These are phyloP conservation scores for Pycnococcus provasolii DNA, from an alignment of 139 green algal species.

Conservation along the genomic window DNA sequence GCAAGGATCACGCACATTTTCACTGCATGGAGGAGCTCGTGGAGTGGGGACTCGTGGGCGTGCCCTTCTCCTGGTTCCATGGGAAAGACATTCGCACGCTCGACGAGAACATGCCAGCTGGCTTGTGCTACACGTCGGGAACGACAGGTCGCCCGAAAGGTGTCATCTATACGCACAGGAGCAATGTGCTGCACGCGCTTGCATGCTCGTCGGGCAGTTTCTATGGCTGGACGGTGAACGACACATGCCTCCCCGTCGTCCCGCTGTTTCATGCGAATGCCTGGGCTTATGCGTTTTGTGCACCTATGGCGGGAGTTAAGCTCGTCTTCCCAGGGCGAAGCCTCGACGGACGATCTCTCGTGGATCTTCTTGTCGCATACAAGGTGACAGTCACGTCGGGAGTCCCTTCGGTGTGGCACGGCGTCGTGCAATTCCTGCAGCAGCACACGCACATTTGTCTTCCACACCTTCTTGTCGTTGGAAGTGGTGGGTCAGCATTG, in stretches of 20 bases:
- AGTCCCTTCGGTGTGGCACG: constrained; percentile 63
- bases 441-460: constrained; percentile 27
- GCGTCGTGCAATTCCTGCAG: constrained; percentile 19
- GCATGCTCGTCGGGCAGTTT: constrained; percentile 30
- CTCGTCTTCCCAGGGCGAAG: constrained; percentile 61
- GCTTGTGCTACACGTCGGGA: constrained; percentile 69
- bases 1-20: too few relatives aligned
- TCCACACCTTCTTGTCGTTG: constrained; percentile 31
- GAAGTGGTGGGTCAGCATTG: constrained; percentile 53
- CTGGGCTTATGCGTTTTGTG: constrained; percentile 55
- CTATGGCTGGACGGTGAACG: constrained; percentile 33
- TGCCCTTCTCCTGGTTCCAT: background rate
- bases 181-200: constrained; percentile 63
- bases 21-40: too few relatives aligned
- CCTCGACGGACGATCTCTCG: constrained; percentile 52
- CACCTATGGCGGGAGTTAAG: constrained; percentile 49
- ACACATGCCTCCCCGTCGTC: constrained; percentile 46
- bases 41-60: constrained; percentile 37
- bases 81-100: too few relatives aligned
- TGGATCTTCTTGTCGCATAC: constrained; percentile 43
- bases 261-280: constrained; percentile 68
- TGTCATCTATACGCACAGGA: constrained; percentile 61
- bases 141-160: constrained; percentile 55
- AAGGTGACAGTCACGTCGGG: constrained; percentile 41
- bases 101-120: constrained; percentile 50